phyloP scores from a whole-genome alignment of 768 basidiomycete species.

The Tulasnella sp. region DNA sequence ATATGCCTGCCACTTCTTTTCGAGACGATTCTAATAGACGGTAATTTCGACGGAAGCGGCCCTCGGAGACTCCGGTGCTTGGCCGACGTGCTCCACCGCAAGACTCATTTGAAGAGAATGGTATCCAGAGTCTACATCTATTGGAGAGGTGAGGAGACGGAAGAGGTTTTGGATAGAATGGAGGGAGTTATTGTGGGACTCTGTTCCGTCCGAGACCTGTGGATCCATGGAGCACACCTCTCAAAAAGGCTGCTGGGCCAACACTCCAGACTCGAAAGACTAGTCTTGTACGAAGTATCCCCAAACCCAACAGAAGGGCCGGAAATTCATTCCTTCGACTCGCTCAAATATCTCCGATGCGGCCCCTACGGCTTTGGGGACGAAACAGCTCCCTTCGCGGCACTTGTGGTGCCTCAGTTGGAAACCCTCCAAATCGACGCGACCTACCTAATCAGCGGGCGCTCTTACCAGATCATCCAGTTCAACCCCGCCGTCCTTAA shows the following conservation, averaged over 20 bases:
- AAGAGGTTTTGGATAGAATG: neutral
- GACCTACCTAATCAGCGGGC: neutral
- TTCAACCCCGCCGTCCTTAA: neutral
- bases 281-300: neutral
- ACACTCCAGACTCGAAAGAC: neutral
- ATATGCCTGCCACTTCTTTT: neutral
- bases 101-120: neutral
- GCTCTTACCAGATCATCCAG: neutral
- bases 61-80: neutral
- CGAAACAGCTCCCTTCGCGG: neutral
- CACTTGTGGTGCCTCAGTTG: neutral
- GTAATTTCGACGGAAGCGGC: neutral
- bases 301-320: neutral
- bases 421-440: neutral
- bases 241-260: neutral
- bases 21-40: neutral
- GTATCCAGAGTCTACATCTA: neutral
- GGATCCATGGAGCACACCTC: neutral
- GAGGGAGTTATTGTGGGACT: neutral
- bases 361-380: neutral
- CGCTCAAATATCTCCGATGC: neutral
- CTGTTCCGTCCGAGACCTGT: neutral
- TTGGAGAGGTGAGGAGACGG: neutral
- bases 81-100: neutral
- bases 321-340: neutral